Evolutionary conservation across 225 moss, liverwort and hornwort genomes (phyloP).

Genomic region (Physcomitrium patens): DNA sequence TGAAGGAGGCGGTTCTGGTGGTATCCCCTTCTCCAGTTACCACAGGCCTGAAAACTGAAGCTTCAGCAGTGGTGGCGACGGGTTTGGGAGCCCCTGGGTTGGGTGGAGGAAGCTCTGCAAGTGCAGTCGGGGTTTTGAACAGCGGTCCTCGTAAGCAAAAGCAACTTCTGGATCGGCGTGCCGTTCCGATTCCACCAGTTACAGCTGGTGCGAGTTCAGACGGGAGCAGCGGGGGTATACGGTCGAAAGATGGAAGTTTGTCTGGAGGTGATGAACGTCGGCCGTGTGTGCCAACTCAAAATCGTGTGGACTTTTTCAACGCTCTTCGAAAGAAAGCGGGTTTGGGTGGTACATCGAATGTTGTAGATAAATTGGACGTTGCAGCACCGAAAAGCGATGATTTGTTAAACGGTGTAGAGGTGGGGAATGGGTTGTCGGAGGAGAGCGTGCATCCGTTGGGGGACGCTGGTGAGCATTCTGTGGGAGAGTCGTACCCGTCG

Average conservation of each 20-base stretch:
- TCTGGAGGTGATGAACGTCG: slow-evolving; percentile 78
- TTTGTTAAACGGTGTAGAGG: slow-evolving; percentile 57
- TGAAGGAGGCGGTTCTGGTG: slow-evolving; percentile 61
- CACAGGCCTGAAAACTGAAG: slow-evolving; percentile 66
- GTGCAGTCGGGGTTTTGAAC: slow-evolving; percentile 46
- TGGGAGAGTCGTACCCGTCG: slow-evolving; percentile 49
- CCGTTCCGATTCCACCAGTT: slow-evolving; percentile 83
- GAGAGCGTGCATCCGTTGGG: slow-evolving; percentile 53
- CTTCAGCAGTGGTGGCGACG: slow-evolving; percentile 39
- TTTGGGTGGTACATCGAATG: slow-evolving; percentile 54
- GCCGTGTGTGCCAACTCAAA: slow-evolving; percentile 73
- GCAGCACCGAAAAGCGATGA: slow-evolving; percentile 55
- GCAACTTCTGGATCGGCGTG: slow-evolving; percentile 89
- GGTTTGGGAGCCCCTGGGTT: slow-evolving; percentile 48
- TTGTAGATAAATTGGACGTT: slow-evolving; percentile 77
- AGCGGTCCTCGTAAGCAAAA: slow-evolving; percentile 78
- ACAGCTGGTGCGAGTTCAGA: slow-evolving; percentile 52
- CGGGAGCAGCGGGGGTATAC: slow-evolving; percentile 49
- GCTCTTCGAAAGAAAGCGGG: slow-evolving; percentile 87
- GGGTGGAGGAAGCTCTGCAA: slow-evolving; percentile 48
- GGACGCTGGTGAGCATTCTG: slow-evolving; percentile 44
- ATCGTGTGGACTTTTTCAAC: slow-evolving; percentile 96
- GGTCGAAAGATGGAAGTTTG: slow-evolving; percentile 71
- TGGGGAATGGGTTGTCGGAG: slow-evolving; percentile 39
- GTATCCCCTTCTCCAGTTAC: slow-evolving; percentile 43